Conservation (phyloP, 352 stramenopile species). For the Phytophthora citrophthora region DNA sequence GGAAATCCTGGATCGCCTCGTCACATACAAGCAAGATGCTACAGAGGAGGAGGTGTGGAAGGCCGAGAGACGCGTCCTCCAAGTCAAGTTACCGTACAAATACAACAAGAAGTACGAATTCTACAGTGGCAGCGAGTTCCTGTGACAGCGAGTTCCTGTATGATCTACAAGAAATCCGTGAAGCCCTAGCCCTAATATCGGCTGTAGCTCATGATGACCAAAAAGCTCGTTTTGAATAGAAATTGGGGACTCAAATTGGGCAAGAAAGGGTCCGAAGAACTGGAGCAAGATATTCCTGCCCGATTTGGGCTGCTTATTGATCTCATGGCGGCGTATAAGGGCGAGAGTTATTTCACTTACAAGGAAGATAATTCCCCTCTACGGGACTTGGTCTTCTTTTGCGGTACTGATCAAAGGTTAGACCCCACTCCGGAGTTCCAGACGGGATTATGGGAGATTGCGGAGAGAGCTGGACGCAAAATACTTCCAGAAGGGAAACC, state of each 20-base stretch:
- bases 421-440: no score
- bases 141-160: background rate
- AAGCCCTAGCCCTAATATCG: conserved; percentile 36
- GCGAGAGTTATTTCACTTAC: no score
- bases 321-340: no score
- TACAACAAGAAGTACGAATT: background rate
- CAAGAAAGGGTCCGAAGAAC: conserved; percentile 4
- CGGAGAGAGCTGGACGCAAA: no score
- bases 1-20: no score
- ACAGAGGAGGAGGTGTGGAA: background rate
- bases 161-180: conserved; percentile 12
- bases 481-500: no score
- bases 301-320: no score
- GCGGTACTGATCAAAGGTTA: no score
- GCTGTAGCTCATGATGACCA: conserved; percentile 27
- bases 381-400: no score
- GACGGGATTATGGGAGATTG: no score
- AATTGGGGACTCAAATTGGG: background rate
- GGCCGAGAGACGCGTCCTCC: background rate
- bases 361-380: no score
- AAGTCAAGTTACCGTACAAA: conserved; percentile 2
- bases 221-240: conserved; percentile 15
- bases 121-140: conserved; percentile 1
- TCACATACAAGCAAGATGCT: conserved; percentile 1
- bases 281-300: conserved; percentile 13